Conservation (phyloP, 2,329 filamentous ascomycete genomes). For the Mycogone perniciosa region DNA sequence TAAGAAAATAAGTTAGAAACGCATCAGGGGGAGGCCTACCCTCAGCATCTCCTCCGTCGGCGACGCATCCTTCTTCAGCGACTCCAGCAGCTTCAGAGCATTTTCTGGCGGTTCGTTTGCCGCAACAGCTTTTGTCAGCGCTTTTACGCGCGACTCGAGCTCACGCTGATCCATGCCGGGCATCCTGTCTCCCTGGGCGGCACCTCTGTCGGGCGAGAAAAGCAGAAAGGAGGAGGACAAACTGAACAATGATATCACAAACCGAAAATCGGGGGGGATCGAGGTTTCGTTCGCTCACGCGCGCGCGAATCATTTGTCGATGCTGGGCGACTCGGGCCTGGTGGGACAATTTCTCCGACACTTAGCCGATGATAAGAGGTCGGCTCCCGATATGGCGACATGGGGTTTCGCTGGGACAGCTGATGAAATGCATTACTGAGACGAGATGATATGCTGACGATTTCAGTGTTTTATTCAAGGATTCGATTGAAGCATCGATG, state of each 20-base stretch:
- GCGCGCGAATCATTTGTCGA: background rate
- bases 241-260: no score
- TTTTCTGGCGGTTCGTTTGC: conserved; percentile 68
- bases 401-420: no score
- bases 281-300: background rate
- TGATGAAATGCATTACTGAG: no score
- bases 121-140: conserved; percentile 70
- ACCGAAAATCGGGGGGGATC: background rate
- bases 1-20: background rate
- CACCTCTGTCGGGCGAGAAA: background rate
- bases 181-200: conserved; percentile 1
- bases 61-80: conserved; percentile 71
- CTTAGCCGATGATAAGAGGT: background rate
- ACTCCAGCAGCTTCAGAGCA: conserved; percentile 67
- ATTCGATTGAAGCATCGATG: no score
- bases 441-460: no score
- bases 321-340: background rate
- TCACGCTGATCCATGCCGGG: conserved; percentile 70
- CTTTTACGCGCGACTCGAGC: conserved; percentile 69
- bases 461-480: no score
- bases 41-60: conserved; percentile 87
- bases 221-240: no score
- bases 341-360: background rate
- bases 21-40: conserved; percentile 33
- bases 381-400: no score